Percentiles rank a stretch among this genome's conserved stretches.
Conservation (phyloP, 202 grass and related monocot genomes). For the Schoenoplectus triqueter region DNA sequence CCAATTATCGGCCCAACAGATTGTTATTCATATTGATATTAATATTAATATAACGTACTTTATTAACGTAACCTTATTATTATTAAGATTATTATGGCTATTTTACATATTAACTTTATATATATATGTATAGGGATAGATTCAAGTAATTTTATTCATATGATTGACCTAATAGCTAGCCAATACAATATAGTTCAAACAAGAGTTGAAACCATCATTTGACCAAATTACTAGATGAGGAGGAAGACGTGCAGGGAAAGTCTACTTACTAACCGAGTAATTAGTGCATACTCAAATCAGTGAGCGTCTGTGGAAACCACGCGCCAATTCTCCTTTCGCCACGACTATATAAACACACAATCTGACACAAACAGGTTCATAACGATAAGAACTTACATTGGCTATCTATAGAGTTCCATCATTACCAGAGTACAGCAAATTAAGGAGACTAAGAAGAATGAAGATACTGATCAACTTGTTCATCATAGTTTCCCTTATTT, state of each 20-base stretch:
- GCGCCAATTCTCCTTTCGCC: neutral
- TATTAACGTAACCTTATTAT: too few relatives aligned
- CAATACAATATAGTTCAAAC: neutral
- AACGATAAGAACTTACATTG: neutral
- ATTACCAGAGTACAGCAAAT: too few relatives aligned
- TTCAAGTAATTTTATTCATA: neutral
- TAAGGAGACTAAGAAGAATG: neutral
- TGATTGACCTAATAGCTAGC: neutral
- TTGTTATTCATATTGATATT: too few relatives aligned
- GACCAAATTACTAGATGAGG: neutral
- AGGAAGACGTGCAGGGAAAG: neutral
- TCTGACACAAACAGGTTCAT: neutral
- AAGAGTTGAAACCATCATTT: neutral
- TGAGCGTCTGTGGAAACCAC: constrained; percentile 10
- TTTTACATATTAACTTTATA: too few relatives aligned
- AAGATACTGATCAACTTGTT: neutral
- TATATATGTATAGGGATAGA: too few relatives aligned
- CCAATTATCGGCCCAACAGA: too few relatives aligned
- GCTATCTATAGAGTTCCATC: too few relatives aligned
- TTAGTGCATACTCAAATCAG: neutral
- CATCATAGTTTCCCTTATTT: constrained; percentile 3
- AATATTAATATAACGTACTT: too few relatives aligned
- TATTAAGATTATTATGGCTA: too few relatives aligned
- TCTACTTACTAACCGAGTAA: too few relatives aligned
- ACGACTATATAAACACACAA: constrained; percentile 4